These are phyloP conservation scores for Pyrenophora graminea DNA, from an alignment of 2,329 filamentous ascomycete genomes.

Conservation along the genomic window DNA sequence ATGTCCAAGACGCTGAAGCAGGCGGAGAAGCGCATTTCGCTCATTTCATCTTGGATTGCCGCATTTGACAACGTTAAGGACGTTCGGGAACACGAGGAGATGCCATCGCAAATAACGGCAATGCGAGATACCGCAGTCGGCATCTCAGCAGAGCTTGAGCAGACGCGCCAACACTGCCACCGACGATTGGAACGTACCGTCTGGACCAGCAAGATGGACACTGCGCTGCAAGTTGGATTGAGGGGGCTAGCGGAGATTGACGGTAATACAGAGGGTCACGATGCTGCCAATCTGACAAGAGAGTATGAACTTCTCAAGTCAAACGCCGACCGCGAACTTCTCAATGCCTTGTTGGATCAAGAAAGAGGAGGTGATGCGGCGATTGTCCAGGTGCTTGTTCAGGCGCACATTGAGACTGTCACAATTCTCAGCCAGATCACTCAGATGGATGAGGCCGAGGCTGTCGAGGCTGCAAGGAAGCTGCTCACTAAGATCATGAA, in stretches of 20 bases:
- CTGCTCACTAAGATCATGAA: constrained; percentile 79
- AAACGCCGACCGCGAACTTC: constrained; percentile 78
- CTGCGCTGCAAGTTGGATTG: constrained; percentile 83
- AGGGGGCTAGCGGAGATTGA: constrained; percentile 76
- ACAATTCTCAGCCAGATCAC: constrained; percentile 80
- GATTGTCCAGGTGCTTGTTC: constrained; percentile 79
- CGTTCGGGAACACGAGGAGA: constrained; percentile 68
- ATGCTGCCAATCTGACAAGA: constrained; percentile 72
- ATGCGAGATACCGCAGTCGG: constrained; percentile 89
- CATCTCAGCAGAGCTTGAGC: constrained; percentile 85
- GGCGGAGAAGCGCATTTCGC: constrained; percentile 80
- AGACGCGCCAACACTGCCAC: constrained; percentile 87
- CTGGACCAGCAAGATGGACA: constrained; percentile 88
- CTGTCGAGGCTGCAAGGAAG: constrained; percentile 75
- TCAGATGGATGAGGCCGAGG: constrained; percentile 80
- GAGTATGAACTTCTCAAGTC: constrained; percentile 87
- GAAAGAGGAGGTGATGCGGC: constrained; percentile 79
- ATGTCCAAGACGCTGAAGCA: constrained; percentile 82
- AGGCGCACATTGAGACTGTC: constrained; percentile 90
- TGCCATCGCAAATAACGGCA: constrained; percentile 61
- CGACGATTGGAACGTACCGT: constrained; percentile 77
- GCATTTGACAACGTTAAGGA: constrained; percentile 86
- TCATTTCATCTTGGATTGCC: constrained; percentile 90
- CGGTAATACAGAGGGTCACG: constrained; percentile 64
- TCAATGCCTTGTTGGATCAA: constrained; percentile 77